Evolutionary conservation across 176 grass and related monocot species (phyloP).

Genomic region (Otatea glauca): DNA sequence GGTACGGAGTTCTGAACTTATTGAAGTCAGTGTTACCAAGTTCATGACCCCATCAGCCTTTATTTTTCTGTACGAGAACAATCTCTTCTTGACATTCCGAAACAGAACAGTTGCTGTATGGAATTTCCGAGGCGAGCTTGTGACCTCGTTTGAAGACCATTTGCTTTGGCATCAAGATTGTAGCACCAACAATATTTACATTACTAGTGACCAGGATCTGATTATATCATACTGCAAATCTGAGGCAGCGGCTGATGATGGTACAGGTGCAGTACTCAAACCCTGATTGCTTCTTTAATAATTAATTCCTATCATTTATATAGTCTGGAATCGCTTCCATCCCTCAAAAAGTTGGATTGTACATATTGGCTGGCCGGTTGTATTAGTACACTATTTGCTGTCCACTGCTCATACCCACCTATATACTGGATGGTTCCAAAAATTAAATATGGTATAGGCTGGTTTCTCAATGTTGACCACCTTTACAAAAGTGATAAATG

Average conservation of each 20-base stretch:
- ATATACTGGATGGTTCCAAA: not conserved
- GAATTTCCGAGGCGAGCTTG: conserved; percentile 96
- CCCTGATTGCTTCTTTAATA: conserved; percentile 7
- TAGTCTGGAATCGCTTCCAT: conserved; percentile 1
- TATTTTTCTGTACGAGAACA: conserved; percentile 98
- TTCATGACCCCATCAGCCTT: conserved; percentile 97
- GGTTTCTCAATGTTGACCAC: not conserved
- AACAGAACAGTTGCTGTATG: conserved; percentile 95
- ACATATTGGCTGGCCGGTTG: not conserved
- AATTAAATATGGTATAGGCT: not conserved
- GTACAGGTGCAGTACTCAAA: conserved; percentile 50
- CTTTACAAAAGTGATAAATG: not conserved
- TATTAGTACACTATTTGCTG: not conserved
- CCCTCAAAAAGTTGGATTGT: not conserved
- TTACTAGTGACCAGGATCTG: conserved; percentile 92
- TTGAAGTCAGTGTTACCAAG: conserved; percentile 79
- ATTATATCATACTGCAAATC: conserved; percentile 99
- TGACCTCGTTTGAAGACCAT: conserved; percentile 97
- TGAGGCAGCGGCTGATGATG: conserved; percentile 49
- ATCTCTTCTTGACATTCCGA: conserved; percentile 98
- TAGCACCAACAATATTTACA: conserved; percentile 79
- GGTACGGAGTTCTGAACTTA: conserved; percentile 89
- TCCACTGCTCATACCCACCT: not conserved
- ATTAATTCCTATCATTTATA: conserved; percentile 19
- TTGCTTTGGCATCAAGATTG: conserved; percentile 98